Evolutionary conservation across 139 green algal species (phyloP).

Genomic region (Coccomyxa sp.): DNA sequence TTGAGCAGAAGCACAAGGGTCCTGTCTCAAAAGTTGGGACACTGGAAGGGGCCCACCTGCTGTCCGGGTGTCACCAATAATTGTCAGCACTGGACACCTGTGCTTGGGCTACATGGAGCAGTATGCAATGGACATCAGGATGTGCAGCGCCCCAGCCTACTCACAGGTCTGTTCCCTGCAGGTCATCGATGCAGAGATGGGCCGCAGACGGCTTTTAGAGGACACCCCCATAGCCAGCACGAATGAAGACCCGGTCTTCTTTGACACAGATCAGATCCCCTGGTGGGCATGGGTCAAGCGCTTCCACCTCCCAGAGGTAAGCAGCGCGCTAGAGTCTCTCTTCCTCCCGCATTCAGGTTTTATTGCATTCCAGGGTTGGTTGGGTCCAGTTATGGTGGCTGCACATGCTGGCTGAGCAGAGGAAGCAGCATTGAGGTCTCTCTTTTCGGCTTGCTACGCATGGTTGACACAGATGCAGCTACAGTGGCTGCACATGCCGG

Average conservation of each 20-base stretch:
- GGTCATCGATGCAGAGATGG: conserved; percentile 92
- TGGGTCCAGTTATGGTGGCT: not conserved
- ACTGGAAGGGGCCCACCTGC: not conserved
- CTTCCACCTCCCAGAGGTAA: conserved; percentile 93
- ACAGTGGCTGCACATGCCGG: no score
- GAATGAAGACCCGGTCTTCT: conserved; percentile 86
- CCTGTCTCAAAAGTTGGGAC: not conserved
- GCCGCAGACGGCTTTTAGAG: conserved; percentile 80
- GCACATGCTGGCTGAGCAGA: no score
- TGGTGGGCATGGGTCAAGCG: conserved; percentile 93
- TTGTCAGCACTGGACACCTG: not conserved
- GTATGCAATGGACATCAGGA: not conserved
- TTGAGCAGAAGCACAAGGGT: not conserved
- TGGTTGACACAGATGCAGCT: no score
- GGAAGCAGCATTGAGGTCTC: no score
- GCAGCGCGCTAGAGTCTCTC: not conserved
- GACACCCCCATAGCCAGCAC: conserved; percentile 70
- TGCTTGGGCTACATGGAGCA: not conserved
- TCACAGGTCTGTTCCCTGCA: conserved; percentile 14
- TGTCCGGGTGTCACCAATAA: not conserved
- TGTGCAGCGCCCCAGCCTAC: not conserved
- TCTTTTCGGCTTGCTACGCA: no score
- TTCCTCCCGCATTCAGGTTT: not conserved
- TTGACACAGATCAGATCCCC: conserved; percentile 90
- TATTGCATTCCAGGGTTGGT: not conserved